Evolutionary conservation across 1,284 basidiomycete species (phyloP), one percentile per base, ranked within the genome.

Genomic region (Pseudozyma flocculosa): DNA sequence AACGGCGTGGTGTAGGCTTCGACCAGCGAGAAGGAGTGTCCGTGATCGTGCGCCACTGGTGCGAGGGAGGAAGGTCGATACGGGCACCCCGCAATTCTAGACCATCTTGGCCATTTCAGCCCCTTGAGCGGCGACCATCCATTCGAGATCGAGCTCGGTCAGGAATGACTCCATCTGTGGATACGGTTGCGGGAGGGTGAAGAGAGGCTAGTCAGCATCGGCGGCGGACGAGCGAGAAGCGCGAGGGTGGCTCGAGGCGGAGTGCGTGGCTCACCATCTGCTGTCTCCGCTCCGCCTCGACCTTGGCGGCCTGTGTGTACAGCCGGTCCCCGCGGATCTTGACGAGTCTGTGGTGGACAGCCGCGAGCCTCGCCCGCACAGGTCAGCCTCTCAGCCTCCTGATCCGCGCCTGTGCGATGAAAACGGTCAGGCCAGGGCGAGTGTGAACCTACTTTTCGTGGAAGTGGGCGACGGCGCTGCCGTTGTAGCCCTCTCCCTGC

Each of bases 401-500:
- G 18, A 39, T 39, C 37, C 8, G 11, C n/a, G n/a, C n/a, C n/a
- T n/a, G n/a, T n/a, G n/a, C n/a, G n/a, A n/a, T n/a, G n/a, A n/a
- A n/a, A n/a, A n/a, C n/a, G n/a, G n/a, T n/a, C n/a, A n/a, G n/a
- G n/a, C n/a, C n/a, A n/a, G n/a, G n/a, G n/a, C n/a, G n/a, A n/a
- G n/a, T n/a, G n/a, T n/a, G n/a, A 15, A 21, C 53, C 21, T 30
- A 52, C 41, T 95, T 95, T 67, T 92, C 89, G 64, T 91, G 81
- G 71, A 95, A 95, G 71, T 95, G 92, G 29, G 85, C 84, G 23
- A 94, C 85, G 1, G 89, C 86, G 0, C 85, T 86, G 13, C 79
- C 76, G 23, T 79, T 78, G n/a, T 80, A 77, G 7, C 80, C 80
- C 32, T 65, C 49, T 0, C 29, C 61, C 42, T 73, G 67, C n/a